phyloP scores from a whole-genome alignment of 2,329 filamentous ascomycete species.

The Ciborinia camelliae region DNA sequence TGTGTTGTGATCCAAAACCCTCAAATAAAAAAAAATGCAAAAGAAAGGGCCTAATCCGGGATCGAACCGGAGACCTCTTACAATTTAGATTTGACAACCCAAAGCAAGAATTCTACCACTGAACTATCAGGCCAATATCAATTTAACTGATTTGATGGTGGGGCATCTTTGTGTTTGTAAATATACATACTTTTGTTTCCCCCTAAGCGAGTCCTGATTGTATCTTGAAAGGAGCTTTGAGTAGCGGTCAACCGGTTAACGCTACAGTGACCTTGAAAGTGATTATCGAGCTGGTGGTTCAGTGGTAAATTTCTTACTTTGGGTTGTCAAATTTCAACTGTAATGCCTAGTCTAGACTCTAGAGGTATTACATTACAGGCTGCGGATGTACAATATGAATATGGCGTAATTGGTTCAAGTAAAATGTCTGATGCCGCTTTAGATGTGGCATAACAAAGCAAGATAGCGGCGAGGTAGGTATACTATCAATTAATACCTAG shows the following conservation, averaged over 20 bases:
- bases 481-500: too few relatives aligned
- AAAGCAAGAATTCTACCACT: slow-evolving; percentile 15
- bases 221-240: too few relatives aligned
- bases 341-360: too few relatives aligned
- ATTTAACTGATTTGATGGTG: background rate
- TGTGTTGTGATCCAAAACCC: background rate
- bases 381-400: background rate
- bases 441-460: background rate
- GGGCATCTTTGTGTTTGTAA: too few relatives aligned
- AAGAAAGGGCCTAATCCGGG: slow-evolving; percentile 6
- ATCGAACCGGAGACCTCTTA: slow-evolving; percentile 15
- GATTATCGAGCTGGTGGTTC: slow-evolving; percentile 1
- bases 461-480: too few relatives aligned
- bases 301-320: slow-evolving; percentile 13
- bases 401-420: too few relatives aligned
- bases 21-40: background rate
- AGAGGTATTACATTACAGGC: too few relatives aligned
- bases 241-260: too few relatives aligned
- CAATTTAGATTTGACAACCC: background rate
- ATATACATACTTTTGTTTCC: too few relatives aligned
- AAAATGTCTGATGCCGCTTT: background rate
- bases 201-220: too few relatives aligned
- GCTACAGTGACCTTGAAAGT: too few relatives aligned
- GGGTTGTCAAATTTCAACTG: background rate
- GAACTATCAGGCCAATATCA: background rate